These are phyloP conservation scores for Ligustrum vulgare DNA, from an alignment of 257 asterid genomes.

Conservation along the genomic window DNA sequence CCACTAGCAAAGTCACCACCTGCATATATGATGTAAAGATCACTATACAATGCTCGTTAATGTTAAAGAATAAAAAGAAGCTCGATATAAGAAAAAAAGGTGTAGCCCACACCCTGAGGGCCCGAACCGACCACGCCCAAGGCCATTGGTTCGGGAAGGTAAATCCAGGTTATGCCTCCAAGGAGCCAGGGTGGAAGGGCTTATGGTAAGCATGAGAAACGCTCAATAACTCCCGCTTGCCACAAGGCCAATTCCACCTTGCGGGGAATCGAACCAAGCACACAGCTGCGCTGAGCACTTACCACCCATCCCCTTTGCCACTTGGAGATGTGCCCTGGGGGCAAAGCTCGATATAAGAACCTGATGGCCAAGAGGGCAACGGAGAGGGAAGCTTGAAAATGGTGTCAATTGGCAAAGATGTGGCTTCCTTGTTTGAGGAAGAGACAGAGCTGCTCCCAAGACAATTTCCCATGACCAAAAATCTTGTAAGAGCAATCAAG, in stretches of 20 bases:
- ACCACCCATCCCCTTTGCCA: too few relatives aligned
- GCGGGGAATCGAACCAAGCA: too few relatives aligned
- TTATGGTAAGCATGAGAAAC: too few relatives aligned
- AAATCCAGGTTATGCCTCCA: too few relatives aligned
- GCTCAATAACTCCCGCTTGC: too few relatives aligned
- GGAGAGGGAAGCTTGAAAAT: conserved; percentile 67
- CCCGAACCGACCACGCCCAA: too few relatives aligned
- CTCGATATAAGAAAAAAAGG: conserved; percentile 23
- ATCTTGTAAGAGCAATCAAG: conserved; percentile 12
- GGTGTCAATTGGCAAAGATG: conserved; percentile 57
- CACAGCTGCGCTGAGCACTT: too few relatives aligned
- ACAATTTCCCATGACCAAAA: conserved; percentile 41
- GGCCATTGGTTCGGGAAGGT: too few relatives aligned
- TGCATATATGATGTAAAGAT: conserved; percentile 2
- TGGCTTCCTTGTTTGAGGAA: conserved; percentile 11
- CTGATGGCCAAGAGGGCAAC: conserved; percentile 63
- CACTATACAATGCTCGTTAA: background rate
- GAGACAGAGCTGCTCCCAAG: background rate
- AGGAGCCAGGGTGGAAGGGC: too few relatives aligned
- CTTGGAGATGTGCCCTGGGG: too few relatives aligned
- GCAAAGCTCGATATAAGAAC: conserved; percentile 30
- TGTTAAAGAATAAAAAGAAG: background rate
- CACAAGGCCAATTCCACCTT: too few relatives aligned
- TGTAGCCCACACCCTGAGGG: too few relatives aligned
- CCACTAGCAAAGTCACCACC: conserved; percentile 69